Conservation (phyloP, 257 asterid genomes). For the Solanum pimpinellifolium region DNA sequence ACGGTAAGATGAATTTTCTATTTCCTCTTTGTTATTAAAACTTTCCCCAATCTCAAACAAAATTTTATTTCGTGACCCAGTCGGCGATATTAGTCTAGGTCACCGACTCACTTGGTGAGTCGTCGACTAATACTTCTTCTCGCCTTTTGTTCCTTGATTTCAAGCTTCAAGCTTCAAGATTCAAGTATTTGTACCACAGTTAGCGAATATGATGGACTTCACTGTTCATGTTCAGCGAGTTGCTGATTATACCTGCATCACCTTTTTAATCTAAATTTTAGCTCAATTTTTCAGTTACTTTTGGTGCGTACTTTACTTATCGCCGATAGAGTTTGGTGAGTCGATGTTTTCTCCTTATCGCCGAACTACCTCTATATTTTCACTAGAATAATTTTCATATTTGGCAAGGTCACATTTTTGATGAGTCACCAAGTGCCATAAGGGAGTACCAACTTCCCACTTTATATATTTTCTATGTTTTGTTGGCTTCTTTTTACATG, state of each 20-base stretch:
- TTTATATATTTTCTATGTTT: neutral
- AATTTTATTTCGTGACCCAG: neutral
- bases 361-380: neutral
- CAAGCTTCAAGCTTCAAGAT: neutral
- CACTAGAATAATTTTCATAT: neutral
- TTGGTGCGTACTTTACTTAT: neutral
- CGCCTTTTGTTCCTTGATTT: neutral
- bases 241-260: neutral
- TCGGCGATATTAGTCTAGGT: neutral
- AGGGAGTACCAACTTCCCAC: neutral
- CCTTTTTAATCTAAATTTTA: neutral
- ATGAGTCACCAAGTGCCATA: neutral
- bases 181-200: neutral
- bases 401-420: neutral
- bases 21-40: neutral
- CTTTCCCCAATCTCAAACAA: neutral
- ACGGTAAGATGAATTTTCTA: neutral
- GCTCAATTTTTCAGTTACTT: neutral
- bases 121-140: neutral
- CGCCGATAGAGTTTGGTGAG: neutral
- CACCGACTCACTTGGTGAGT: neutral
- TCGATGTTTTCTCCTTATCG: neutral
- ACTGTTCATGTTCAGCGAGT: neutral
- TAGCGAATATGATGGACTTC: neutral
- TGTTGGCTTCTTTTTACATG: neutral